Conservation (phyloP, 2,329 filamentous ascomycete genomes). For the Helotiales sp. region DNA sequence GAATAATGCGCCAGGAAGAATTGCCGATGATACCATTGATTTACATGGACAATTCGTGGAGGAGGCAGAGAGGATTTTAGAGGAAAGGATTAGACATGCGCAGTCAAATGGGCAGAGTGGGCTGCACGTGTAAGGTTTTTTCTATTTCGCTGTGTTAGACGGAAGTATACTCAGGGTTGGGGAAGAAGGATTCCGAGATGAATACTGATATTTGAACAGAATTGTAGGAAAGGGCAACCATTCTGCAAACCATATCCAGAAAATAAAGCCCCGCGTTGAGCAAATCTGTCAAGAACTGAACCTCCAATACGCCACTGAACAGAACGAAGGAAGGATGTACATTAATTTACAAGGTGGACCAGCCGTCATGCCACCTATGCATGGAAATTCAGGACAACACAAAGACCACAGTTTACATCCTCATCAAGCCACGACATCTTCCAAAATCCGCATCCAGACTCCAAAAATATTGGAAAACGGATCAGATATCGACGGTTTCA, state of each 20-base stretch:
- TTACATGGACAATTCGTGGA: constrained; percentile 93
- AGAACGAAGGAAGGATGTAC: constrained; percentile 87
- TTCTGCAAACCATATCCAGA: constrained; percentile 79
- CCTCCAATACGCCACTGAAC: constrained; percentile 82
- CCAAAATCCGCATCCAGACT: too few species aligned
- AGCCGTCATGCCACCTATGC: constrained; percentile 55
- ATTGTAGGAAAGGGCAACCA: constrained; percentile 98
- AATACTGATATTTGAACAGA: constrained; percentile 42
- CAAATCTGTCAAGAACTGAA: constrained; percentile 82
- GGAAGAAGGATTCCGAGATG: background rate
- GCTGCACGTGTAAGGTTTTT: constrained; percentile 73
- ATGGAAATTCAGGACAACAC: too few species aligned
- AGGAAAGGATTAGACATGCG: constrained; percentile 81
- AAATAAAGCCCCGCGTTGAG: constrained; percentile 94
- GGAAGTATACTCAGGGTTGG: too few species aligned
- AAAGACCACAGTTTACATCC: too few species aligned
- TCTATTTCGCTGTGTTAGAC: too few species aligned
- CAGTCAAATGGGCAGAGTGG: constrained; percentile 75
- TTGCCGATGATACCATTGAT: constrained; percentile 84
- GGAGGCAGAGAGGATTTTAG: constrained; percentile 89
- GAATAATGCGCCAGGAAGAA: constrained; percentile 81
- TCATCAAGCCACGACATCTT: too few species aligned
- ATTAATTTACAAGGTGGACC: constrained; percentile 80
- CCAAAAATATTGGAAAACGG: too few species aligned
- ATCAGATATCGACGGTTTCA: too few species aligned